Evolutionary conservation across 2,329 filamentous ascomycete species (phyloP).

Genomic region (Colletotrichum destructivum): DNA sequence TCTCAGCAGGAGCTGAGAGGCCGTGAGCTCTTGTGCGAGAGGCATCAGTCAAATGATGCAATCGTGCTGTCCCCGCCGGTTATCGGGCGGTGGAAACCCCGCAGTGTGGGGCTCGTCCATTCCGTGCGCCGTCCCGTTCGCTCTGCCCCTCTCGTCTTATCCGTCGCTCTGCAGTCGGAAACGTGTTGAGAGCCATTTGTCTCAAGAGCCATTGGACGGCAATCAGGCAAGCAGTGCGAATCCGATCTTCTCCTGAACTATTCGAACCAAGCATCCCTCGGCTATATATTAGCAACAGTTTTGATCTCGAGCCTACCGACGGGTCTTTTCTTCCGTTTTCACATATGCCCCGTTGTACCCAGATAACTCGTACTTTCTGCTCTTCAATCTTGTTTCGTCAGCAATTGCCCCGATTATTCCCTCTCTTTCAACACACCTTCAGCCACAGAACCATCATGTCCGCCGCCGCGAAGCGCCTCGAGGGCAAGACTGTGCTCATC

Average conservation of each 20-base stretch:
- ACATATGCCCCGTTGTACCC: constrained; percentile 26
- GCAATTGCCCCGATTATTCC: constrained; percentile 21
- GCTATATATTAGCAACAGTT: constrained; percentile 12
- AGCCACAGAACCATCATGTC: constrained; percentile 57
- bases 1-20: not conserved
- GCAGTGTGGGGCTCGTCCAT: constrained; percentile 36
- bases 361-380: constrained; percentile 13
- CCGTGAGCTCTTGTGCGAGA: not conserved
- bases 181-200: constrained; percentile 30
- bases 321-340: not conserved
- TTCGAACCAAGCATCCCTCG: constrained; percentile 13
- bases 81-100: constrained; percentile 40
- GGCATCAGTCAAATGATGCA: constrained; percentile 31
- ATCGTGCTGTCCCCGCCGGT: constrained; percentile 32
- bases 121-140: constrained; percentile 34
- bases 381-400: constrained; percentile 14
- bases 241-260: constrained; percentile 1
- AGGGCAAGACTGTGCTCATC: constrained; percentile 92
- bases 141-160: constrained; percentile 37
- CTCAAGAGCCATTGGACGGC: constrained; percentile 17
- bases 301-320: not conserved
- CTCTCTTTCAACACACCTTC: not conserved
- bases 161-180: constrained; percentile 35
- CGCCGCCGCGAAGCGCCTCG: constrained; percentile 83
- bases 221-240: not conserved